phyloP scores from a whole-genome alignment of 805 yeast genomes.

The Myxozyma udenii region DNA sequence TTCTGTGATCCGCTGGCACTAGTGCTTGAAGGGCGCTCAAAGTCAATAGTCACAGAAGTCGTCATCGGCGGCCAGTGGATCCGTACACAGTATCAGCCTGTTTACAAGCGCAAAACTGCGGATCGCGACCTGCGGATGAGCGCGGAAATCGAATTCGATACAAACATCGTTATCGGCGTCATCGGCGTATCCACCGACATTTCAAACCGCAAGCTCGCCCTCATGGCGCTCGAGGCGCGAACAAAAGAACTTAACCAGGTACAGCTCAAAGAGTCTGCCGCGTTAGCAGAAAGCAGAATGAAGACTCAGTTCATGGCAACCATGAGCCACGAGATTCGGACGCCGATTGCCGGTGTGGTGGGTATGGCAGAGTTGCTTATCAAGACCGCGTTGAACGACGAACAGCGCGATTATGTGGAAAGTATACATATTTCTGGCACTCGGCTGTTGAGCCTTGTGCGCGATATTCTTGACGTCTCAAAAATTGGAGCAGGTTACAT shows the following conservation, averaged over 20 bases:
- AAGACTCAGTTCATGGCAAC: slow-evolving; percentile 19
- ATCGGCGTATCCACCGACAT: slow-evolving; percentile 12
- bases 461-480: slow-evolving; percentile 16
- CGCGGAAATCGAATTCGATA: slow-evolving; percentile 7
- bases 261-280: slow-evolving; percentile 12
- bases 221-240: slow-evolving; percentile 11
- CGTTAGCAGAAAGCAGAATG: slow-evolving; percentile 5
- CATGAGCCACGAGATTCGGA: slow-evolving; percentile 19
- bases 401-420: slow-evolving; percentile 12
- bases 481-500: slow-evolving; percentile 13
- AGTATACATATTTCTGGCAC: slow-evolving; percentile 9
- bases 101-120: slow-evolving; percentile 2
- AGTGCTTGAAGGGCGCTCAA: slow-evolving; percentile 3
- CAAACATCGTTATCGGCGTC: slow-evolving; percentile 8
- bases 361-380: slow-evolving; percentile 12
- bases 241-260: slow-evolving; percentile 6
- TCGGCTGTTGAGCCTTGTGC: slow-evolving; percentile 6
- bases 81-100: slow-evolving; percentile 16
- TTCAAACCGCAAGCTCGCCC: slow-evolving; percentile 13
- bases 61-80: slow-evolving; percentile 11
- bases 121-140: neutral
- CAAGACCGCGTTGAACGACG: slow-evolving; percentile 3
- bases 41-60: slow-evolving; percentile 1
- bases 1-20: slow-evolving; percentile 4
- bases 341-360: slow-evolving; percentile 21